Base-by-base conservation (phyloP, 495 filamentous ascomycete species). In the Saxophila tyrrhenica region DNA sequence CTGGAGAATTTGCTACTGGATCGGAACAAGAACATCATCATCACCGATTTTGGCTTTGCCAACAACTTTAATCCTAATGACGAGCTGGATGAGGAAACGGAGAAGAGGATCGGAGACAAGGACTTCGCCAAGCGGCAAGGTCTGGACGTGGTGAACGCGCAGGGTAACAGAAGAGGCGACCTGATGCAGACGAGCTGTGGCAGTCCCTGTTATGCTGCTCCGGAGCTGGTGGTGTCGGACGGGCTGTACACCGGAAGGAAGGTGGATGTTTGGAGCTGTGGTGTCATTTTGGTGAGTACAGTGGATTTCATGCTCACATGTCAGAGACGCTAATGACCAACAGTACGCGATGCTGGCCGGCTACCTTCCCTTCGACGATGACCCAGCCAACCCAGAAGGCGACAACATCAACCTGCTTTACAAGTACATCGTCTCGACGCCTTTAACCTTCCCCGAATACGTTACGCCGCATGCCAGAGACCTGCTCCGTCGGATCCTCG, bases 331-430 rank as follows among this genome's bases (percentile, higher is more conserved):
- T 32, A 11, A 10, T 3, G 20, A 17, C 2, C 22, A 42, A n/a
- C 63, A 98, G 92, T 99, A 97, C 70, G 92, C 92, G 39, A 99
- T 99, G 92, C 76, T 99, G 51, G 92, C 92, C 11, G 92, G 92
- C 25, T 99, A 97, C 68, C 76, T 99, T n/a, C 92, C 92, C 2
- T 99, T 99, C 65, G 92, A 99, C 64, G 92, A 99, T 63, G 92
- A 99, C 63, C 92, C 92, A 56, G 94, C 90, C 39, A 99, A 99
- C 64, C 92, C 92, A 3, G 92, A 99, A 71, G 92, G 92, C 43
- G 92, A 99, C 61, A 99, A 99, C 65, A 99, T 99, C 74, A 99
- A 97, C 68, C 75, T 97, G 3, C 76, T 99, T 49, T 99, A 99
- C 75, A 97, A 95, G 72, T 99, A 99, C 72, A 99, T 99, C 60